Base-by-base conservation (phyloP, 2,329 filamentous ascomycete genomes). In the Sporothrix dimorphospora region DNA sequence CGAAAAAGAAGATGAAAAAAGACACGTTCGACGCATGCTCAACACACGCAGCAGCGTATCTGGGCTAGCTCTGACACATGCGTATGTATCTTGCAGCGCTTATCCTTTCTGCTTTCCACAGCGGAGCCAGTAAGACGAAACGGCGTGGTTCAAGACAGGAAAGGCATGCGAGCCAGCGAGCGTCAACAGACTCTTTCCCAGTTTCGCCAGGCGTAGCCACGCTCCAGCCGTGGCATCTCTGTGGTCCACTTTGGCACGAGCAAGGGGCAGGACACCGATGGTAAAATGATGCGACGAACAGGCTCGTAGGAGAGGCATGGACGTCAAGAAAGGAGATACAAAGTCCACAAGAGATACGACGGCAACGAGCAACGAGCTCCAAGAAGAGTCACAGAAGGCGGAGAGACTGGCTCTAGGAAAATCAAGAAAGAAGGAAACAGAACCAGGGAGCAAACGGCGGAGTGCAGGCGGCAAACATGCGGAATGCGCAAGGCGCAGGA, bases 51-150 rank as follows among this genome's bases (percentile, higher is more conserved):
- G 38, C n/a, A 24, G 40, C 1, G 40, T 21, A n/a, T 27, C 61
- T 27, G 24, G 59, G 12, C 8, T 7, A 70, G 65, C 55, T 63
- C 27, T 70, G 57, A n/a, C 67, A 45, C 47, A 59, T 19, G 51
- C n/a, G 49, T 27, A 21, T n/a, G 12, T 49, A 47, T 49, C 21
- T 66, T 47, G 42, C 21, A 66, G 16, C 24, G 65, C 45, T n/a
- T n/a, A 57, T 57, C 66, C 12, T 69, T 69, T 69, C 49, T 55
- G 9, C 12, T 57, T 42, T 69, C 9, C 11, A 68, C 30, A 27
- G 47, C n/a, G 30, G 12, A 34, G 27, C 9, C 4, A 51, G 27
- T 11, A 30, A 40, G 30, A 27, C 63, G 34, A 49, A 65, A 16
- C 38, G 21, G 38, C 59, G 38, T 27, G 59, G 38, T 9, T 45